Percentiles rank a stretch among this genome's conserved stretches.
Conservation (phyloP, 2,329 filamentous ascomycete genomes). For the Microsporum audouinii region DNA sequence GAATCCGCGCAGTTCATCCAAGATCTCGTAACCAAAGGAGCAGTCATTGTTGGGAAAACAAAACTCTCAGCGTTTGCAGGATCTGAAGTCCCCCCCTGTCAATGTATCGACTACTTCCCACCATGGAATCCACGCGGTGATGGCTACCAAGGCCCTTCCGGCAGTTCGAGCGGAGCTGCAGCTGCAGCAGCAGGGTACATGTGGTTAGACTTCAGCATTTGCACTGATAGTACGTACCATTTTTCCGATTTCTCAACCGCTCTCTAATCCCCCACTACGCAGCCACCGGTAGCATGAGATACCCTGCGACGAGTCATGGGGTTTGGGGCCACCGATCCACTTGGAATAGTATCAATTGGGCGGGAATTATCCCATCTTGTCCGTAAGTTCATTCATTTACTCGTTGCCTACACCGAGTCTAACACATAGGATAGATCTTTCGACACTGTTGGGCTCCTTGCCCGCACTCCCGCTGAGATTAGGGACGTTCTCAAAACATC, state of each 20-base stretch:
- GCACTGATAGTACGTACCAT: constrained; percentile 18
- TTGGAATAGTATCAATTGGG: no score
- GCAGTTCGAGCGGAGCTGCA: constrained; percentile 17
- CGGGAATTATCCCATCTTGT: no score
- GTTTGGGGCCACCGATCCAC: neutral
- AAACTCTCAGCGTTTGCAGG: constrained; percentile 28
- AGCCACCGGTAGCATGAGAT: no score
- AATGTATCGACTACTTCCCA: constrained; percentile 27
- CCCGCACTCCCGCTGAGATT: no score
- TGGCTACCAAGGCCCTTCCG: constrained; percentile 22
- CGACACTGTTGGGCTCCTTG: no score
- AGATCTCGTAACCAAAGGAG: constrained; percentile 48
- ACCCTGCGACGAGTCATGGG: neutral
- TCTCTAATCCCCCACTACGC: neutral
- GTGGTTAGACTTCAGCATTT: constrained; percentile 24
- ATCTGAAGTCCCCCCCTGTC: constrained; percentile 18
- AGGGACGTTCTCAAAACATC: no score
- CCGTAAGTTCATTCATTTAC: no score
- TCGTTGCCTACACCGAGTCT: no score
- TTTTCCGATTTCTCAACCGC: neutral
- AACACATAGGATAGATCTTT: no score
- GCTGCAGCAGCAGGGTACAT: constrained; percentile 24
- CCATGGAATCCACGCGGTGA: constrained; percentile 32
- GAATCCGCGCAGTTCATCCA: neutral
- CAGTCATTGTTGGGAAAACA: constrained; percentile 32